A percentile compares a stretch with the other conserved stretches of the same genome.
Conservation (phyloP, 1,139 yeast genomes). For the Saccharomycopsis phalli region DNA sequence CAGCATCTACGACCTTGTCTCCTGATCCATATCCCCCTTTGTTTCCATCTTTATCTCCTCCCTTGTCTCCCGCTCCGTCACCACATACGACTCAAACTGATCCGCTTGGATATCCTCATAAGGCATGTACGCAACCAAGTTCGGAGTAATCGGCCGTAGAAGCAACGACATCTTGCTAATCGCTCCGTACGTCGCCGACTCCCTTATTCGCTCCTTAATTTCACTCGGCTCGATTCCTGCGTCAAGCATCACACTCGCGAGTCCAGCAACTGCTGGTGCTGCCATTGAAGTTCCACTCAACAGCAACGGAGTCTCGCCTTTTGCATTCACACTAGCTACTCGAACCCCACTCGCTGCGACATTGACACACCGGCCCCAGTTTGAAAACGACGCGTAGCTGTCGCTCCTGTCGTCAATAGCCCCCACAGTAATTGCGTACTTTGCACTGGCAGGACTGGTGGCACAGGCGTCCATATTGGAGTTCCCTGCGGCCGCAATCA, state of each 20-base stretch:
- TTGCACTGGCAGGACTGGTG: constrained; percentile 73
- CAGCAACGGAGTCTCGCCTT: constrained; percentile 28
- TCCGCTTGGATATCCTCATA: constrained; percentile 3
- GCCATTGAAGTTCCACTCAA: constrained; percentile 88
- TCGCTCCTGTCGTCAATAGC: constrained; percentile 74
- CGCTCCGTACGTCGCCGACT: constrained; percentile 29
- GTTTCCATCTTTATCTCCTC: no score
- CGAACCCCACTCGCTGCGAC: constrained; percentile 74
- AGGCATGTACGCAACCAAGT: constrained; percentile 30
- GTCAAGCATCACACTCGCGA: constrained; percentile 56
- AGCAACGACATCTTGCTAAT: constrained; percentile 30
- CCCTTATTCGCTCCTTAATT: constrained; percentile 34
- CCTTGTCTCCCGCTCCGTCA: no score
- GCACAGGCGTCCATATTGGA: constrained; percentile 67
- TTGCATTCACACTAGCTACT: constrained; percentile 38
- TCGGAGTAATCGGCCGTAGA: constrained; percentile 39
- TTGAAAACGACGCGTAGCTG: constrained; percentile 62
- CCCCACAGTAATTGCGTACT: constrained; percentile 70
- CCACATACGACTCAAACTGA: constrained; percentile 3
- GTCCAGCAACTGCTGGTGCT: constrained; percentile 71
- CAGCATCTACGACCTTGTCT: no score
- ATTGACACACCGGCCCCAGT: constrained; percentile 86
- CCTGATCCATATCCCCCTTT: no score
- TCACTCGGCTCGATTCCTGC: constrained; percentile 42
- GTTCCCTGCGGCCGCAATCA: constrained; percentile 90